A percentile compares a stretch with the other conserved stretches of the same genome.
Conservation (phyloP, 495 filamentous ascomycete species). For the Trichoderma asperelloides region DNA sequence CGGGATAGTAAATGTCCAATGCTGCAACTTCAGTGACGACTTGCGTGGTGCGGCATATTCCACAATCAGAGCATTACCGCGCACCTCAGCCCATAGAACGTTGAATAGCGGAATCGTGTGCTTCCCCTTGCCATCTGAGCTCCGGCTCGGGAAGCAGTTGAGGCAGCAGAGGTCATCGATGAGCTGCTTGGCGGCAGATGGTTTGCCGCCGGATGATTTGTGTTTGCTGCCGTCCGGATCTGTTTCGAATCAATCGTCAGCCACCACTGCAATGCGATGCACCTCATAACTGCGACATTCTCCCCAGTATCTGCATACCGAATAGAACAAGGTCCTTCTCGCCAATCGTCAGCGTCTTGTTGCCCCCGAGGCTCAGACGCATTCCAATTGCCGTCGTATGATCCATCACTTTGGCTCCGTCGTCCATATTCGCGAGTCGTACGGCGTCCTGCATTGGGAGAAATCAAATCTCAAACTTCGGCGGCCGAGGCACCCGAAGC, state of each 20-base stretch:
- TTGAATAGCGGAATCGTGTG: slow-evolving; percentile 64
- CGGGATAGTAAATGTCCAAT: slow-evolving; percentile 19
- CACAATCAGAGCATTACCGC: slow-evolving; percentile 53
- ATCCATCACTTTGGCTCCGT: not conserved
- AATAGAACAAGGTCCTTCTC: slow-evolving; percentile 8
- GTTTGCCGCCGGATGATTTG: not conserved
- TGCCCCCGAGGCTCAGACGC: not conserved
- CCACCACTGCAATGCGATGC: not conserved
- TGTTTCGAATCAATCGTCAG: not conserved
- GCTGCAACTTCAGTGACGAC: slow-evolving; percentile 17
- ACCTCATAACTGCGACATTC: not conserved
- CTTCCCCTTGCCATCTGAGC: slow-evolving; percentile 11
- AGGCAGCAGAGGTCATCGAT: not conserved
- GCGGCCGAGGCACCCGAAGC: not conserved
- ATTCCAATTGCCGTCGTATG: not conserved
- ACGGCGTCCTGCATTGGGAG: not conserved
- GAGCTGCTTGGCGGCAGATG: not conserved
- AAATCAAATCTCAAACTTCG: not conserved
- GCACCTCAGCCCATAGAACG: slow-evolving; percentile 67
- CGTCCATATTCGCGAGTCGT: not conserved
- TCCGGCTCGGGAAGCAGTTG: not conserved
- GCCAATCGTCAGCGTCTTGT: slow-evolving; percentile 9
- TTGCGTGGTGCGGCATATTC: slow-evolving; percentile 50
- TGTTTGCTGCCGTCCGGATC: slow-evolving; percentile 7
- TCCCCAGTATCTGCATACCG: not conserved